Percentiles rank a stretch among this genome's conserved stretches.
These are phyloP conservation scores for Alloascoidea hylecoeti DNA, from an alignment of 805 yeast genomes.

Conservation along the genomic window DNA sequence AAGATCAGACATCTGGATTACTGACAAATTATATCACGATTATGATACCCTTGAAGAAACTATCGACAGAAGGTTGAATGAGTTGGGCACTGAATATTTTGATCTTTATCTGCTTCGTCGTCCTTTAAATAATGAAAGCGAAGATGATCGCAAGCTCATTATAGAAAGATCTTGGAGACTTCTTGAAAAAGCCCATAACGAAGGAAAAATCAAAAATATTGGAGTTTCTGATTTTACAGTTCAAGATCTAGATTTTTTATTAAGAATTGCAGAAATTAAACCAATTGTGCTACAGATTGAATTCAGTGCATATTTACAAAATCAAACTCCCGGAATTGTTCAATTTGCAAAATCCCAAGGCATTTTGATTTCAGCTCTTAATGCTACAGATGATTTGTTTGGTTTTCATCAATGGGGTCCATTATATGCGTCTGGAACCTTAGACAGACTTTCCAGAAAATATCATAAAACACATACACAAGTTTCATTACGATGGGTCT, in stretches of 20 bases:
- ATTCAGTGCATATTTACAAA: constrained; percentile 49
- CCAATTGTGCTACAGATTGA: constrained; percentile 62
- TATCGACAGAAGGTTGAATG: constrained; percentile 32
- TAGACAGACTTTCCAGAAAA: constrained; percentile 34
- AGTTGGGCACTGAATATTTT: constrained; percentile 42
- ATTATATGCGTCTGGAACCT: constrained; percentile 22
- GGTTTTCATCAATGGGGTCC: constrained; percentile 28
- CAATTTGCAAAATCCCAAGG: constrained; percentile 32
- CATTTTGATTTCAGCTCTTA: constrained; percentile 49
- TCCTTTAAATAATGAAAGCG: constrained; percentile 36
- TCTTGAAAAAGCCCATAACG: constrained; percentile 32
- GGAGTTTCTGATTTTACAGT: constrained; percentile 57
- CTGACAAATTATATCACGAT: constrained; percentile 43
- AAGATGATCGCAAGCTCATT: constrained; percentile 30
- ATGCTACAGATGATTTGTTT: constrained; percentile 54
- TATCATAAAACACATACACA: constrained; percentile 47
- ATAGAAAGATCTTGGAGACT: constrained; percentile 44
- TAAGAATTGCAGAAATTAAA: constrained; percentile 24
- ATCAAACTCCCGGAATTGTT: constrained; percentile 44
- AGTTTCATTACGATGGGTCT: constrained; percentile 56
- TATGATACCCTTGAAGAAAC: constrained; percentile 38
- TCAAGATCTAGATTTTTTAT: constrained; percentile 29
- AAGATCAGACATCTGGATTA: constrained; percentile 35
- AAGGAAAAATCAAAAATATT: constrained; percentile 45
- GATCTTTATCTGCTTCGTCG: constrained; percentile 52